phyloP scores from a whole-genome alignment of 2,329 filamentous ascomycete species.

The Botrytis pseudocinerea region DNA sequence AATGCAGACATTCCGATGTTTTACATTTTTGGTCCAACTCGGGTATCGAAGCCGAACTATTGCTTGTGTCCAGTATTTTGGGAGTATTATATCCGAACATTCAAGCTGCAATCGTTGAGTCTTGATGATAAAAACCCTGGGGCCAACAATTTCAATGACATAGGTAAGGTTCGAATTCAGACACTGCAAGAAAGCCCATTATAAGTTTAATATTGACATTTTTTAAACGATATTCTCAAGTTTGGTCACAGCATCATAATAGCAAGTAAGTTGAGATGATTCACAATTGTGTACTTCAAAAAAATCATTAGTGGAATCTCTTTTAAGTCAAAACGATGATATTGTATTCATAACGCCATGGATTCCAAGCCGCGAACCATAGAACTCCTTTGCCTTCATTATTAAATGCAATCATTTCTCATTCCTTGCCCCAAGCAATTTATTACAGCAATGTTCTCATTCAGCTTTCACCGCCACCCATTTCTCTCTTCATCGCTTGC shows the following conservation, averaged over 20 bases:
- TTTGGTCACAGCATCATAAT: neutral
- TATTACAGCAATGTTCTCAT: neutral
- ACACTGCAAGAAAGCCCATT: neutral
- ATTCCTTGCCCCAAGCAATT: neutral
- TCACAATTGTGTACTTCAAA: neutral
- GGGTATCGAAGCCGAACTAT: neutral
- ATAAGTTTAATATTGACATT: neutral
- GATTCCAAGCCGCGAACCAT: neutral
- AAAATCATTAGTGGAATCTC: neutral
- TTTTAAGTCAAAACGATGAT: neutral
- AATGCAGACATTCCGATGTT: neutral
- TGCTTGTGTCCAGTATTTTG: neutral
- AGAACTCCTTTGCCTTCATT: neutral
- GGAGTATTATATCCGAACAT: neutral
- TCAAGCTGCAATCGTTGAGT: neutral
- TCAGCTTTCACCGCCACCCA: slow-evolving; percentile 36
- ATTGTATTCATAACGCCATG: slow-evolving; percentile 1
- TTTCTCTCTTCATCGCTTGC: slow-evolving; percentile 70
- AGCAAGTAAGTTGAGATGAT: neutral
- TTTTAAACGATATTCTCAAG: neutral
- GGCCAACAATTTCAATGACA: neutral
- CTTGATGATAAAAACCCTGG: neutral
- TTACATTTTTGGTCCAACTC: neutral
- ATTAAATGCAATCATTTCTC: neutral
- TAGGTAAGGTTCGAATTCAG: neutral